Conservation (phyloP, 2,329 filamentous ascomycete genomes). For the Colletotrichum gloeosporioides region DNA sequence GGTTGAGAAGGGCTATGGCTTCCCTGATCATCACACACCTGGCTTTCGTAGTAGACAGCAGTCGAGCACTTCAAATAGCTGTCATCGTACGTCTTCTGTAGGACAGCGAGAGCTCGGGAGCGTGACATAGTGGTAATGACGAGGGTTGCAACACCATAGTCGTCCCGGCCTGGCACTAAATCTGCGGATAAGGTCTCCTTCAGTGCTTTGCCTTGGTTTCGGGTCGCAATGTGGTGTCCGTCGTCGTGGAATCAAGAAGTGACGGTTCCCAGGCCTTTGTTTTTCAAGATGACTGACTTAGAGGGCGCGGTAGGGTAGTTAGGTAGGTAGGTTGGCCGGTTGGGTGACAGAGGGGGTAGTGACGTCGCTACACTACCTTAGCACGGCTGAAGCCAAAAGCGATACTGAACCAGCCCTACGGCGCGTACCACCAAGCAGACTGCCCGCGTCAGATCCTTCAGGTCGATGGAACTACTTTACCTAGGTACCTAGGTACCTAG, state of each 20-base stretch:
- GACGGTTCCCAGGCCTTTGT: background rate
- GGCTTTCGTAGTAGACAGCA: slow-evolving; percentile 92
- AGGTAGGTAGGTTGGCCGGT: background rate
- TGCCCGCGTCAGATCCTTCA: background rate
- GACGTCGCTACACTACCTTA: slow-evolving; percentile 1
- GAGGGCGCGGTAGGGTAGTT: background rate
- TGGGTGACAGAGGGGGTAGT: background rate
- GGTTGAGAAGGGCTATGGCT: background rate
- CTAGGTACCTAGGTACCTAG: too few species aligned
- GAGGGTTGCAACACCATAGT: slow-evolving; percentile 14
- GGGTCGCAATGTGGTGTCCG: background rate
- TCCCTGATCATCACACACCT: slow-evolving; percentile 61
- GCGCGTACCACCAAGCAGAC: background rate
- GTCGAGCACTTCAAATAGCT: slow-evolving; percentile 95
- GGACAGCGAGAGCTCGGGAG: slow-evolving; percentile 66
- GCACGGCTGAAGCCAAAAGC: background rate
- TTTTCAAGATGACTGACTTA: background rate
- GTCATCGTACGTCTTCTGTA: slow-evolving; percentile 98
- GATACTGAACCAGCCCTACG: background rate
- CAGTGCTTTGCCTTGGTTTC: background rate
- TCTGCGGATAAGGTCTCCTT: background rate
- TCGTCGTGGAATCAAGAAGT: background rate
- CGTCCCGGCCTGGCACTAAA: background rate
- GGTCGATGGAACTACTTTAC: background rate
- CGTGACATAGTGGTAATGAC: slow-evolving; percentile 51